Conservation (phyloP, 768 basidiomycete genomes). For the Pholiota conissans region DNA sequence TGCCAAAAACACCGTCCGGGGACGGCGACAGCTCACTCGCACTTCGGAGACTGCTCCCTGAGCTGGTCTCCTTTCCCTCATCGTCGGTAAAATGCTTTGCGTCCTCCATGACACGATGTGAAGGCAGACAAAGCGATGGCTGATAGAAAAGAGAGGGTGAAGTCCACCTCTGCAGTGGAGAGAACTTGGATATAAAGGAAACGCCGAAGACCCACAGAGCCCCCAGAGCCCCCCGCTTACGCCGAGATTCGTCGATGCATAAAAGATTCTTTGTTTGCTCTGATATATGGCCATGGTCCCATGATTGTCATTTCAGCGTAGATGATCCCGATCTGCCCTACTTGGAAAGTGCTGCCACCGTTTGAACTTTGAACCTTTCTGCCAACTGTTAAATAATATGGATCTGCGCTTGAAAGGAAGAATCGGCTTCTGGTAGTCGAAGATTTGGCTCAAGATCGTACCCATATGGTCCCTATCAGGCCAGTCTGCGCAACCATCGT, state of each 20-base stretch:
- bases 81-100: background rate
- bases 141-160: background rate
- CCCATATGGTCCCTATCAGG: no score
- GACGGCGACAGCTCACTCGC: constrained; percentile 3
- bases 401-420: background rate
- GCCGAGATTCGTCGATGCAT: background rate
- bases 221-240: background rate
- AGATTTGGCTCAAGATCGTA: background rate
- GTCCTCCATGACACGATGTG: background rate
- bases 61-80: background rate
- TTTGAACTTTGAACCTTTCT: background rate
- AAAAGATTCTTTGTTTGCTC: background rate
- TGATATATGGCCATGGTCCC: background rate
- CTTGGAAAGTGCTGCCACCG: background rate
- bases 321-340: background rate
- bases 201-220: background rate
- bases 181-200: background rate
- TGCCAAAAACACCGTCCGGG: constrained; percentile 25
- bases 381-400: background rate
- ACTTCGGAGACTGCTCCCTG: constrained; percentile 18
- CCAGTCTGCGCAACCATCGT: no score
- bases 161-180: background rate
- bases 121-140: no score
- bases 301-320: background rate
- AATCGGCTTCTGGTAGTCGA: background rate